phyloP scores from a whole-genome alignment of 148 eudicot genomes.

The Silene conica region DNA sequence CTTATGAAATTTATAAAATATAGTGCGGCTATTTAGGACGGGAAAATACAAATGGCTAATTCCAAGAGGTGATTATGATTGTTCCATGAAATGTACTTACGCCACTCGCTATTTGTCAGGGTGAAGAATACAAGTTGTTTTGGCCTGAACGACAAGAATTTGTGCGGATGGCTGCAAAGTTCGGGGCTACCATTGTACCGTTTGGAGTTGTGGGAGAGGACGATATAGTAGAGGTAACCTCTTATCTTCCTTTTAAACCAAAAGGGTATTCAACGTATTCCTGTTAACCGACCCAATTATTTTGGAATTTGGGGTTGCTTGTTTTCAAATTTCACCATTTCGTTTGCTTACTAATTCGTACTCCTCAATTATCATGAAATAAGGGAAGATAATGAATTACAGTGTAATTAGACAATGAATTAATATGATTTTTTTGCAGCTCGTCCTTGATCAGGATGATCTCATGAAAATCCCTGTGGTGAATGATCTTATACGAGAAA shows the following conservation, averaged over 20 bases:
- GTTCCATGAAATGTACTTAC: not conserved
- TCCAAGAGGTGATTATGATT: slow-evolving; percentile 2
- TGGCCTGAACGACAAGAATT: slow-evolving; percentile 98
- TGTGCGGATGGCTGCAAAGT: slow-evolving; percentile 94
- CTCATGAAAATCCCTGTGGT: slow-evolving; percentile 17
- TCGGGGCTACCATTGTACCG: slow-evolving; percentile 96
- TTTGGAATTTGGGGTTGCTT: not conserved
- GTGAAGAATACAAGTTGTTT: slow-evolving; percentile 80
- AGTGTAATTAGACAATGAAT: not conserved
- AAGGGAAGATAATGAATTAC: too few species aligned
- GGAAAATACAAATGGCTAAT: not conserved
- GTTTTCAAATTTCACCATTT: not conserved
- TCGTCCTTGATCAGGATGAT: slow-evolving; percentile 15
- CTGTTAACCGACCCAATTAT: not conserved
- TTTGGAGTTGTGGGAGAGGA: slow-evolving; percentile 95
- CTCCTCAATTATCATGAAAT: too few species aligned
- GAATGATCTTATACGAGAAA: slow-evolving; percentile 10
- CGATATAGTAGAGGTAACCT: slow-evolving; percentile 65
- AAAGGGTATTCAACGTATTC: not conserved
- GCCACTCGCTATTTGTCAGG: slow-evolving; percentile 37
- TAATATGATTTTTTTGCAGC: not conserved
- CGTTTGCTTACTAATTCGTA: too few species aligned
- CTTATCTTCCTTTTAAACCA: not conserved
- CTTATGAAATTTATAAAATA: too few species aligned
- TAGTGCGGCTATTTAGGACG: too few species aligned